Percentiles rank a stretch among this genome's conserved stretches.
Conservation (phyloP, 306 rosid species). For the Sindora glabra region DNA sequence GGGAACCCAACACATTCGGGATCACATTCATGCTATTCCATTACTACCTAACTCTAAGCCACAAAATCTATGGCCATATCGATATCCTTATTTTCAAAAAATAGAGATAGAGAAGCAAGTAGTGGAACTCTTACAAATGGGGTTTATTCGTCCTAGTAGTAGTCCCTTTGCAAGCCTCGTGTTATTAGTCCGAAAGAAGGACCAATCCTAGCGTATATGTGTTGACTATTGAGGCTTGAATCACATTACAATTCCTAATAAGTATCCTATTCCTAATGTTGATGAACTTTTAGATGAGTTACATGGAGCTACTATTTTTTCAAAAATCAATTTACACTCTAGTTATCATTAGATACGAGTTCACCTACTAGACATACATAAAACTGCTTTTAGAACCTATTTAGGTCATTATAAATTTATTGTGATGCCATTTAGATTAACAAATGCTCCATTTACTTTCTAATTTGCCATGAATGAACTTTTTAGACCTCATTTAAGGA, state of each 20-base stretch:
- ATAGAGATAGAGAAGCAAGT: not conserved
- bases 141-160: not conserved
- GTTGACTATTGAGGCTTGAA: not conserved
- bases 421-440: no score
- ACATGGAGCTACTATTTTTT: no score
- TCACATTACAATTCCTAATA: not conserved
- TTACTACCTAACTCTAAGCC: not conserved
- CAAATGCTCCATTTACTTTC: no score
- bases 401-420: no score
- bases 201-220: not conserved
- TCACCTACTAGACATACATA: no score
- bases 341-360: no score
- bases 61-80: not conserved
- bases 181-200: not conserved
- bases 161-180: not conserved
- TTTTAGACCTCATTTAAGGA: no score
- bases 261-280: no score
- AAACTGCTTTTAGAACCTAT: no score
- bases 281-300: no score
- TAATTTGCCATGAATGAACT: no score
- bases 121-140: not conserved
- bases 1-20: not conserved
- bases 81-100: not conserved
- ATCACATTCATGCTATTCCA: not conserved
- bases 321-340: no score